A percentile compares a stretch with the other conserved stretches of the same genome.
phyloP scores from a whole-genome alignment of 1,284 basidiomycete species.

The Neonothopanus nambi region DNA sequence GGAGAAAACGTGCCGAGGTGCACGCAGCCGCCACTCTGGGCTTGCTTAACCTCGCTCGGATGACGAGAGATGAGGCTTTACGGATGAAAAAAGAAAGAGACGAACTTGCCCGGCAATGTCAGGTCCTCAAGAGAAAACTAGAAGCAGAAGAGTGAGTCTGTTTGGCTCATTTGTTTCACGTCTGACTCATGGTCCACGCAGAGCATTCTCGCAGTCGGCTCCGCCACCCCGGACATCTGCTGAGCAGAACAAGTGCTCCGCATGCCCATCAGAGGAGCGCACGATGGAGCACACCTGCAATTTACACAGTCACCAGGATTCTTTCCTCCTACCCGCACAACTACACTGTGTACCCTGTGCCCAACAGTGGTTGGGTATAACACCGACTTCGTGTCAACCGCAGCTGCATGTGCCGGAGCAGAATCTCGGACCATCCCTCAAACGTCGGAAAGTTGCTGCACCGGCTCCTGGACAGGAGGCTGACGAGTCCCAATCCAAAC shows the following conservation, averaged over 20 bases:
- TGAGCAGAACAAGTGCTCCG: neutral
- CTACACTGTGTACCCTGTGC: constrained; percentile 1
- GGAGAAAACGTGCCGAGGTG: constrained; percentile 57
- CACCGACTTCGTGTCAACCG: neutral
- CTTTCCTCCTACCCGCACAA: neutral
- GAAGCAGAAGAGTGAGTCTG: constrained; percentile 16
- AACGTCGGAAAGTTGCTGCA: constrained; percentile 6
- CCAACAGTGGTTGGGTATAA: neutral
- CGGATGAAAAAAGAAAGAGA: constrained; percentile 46
- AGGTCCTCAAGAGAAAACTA: constrained; percentile 30
- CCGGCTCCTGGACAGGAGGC: no score
- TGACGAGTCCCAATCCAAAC: neutral
- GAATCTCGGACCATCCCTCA: constrained; percentile 6
- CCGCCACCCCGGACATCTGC: neutral
- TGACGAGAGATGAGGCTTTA: constrained; percentile 49
- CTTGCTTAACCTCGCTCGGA: constrained; percentile 48
- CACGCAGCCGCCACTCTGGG: constrained; percentile 56
- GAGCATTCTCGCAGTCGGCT: constrained; percentile 2
- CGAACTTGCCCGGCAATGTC: constrained; percentile 38
- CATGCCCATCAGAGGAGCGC: neutral
- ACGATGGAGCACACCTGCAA: no score
- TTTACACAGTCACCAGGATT: neutral
- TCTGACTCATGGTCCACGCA: no score
- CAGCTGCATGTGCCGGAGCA: neutral
- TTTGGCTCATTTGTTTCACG: neutral